Conservation (phyloP, 2,329 filamentous ascomycete genomes). For the Apiospora aurea region DNA sequence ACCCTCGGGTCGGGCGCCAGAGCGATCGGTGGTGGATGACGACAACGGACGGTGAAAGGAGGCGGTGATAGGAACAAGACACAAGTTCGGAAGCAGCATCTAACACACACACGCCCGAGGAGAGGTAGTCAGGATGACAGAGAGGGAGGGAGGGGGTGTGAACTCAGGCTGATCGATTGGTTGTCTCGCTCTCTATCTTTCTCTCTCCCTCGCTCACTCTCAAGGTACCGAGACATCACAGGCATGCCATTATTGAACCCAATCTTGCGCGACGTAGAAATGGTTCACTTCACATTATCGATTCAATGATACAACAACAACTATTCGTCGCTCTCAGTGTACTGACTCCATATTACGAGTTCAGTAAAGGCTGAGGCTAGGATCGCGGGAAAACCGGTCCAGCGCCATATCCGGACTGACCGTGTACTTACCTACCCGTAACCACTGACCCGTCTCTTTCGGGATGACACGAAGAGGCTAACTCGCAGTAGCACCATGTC, state of each 20-base stretch:
- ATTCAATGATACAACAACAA: background rate
- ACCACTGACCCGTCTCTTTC: background rate
- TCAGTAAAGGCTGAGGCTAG: background rate
- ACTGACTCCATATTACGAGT: background rate
- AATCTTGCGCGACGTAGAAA: slow-evolving; percentile 10
- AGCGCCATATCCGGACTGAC: background rate
- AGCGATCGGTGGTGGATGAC: slow-evolving; percentile 5
- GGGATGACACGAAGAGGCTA: background rate
- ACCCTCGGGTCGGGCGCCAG: slow-evolving; percentile 13
- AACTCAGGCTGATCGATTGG: background rate
- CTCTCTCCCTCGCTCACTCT: too few relatives aligned
- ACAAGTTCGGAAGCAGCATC: background rate
- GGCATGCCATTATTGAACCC: slow-evolving; percentile 17
- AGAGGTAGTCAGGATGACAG: background rate
- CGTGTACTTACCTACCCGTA: background rate
- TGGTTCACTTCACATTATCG: background rate
- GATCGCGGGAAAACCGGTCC: background rate
- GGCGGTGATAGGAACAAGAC: background rate
- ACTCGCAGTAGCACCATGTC: background rate
- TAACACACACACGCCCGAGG: background rate
- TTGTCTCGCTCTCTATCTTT: too few relatives aligned
- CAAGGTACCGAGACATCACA: background rate
- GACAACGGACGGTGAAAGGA: background rate
- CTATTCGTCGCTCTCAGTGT: background rate
- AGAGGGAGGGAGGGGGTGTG: background rate